Evolutionary conservation across 1,284 basidiomycete species (phyloP), one percentile per base, ranked within the genome.

Genomic region (Boletellus deceptivus): DNA sequence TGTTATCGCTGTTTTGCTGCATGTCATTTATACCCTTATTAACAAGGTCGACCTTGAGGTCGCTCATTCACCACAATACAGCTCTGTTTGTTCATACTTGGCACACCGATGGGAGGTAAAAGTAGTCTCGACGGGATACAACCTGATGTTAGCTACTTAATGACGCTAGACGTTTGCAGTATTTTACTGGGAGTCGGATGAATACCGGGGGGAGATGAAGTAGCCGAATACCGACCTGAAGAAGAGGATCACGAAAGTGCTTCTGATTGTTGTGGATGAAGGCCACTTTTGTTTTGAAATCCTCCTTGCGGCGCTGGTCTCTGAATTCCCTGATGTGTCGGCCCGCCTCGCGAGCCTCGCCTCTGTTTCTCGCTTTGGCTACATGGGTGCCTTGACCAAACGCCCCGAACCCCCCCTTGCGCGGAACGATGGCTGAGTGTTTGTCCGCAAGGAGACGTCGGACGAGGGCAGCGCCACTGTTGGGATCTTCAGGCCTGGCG

Each of bases 331-430:
- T 78, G 1, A 93, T 82, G 70, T 97, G 93, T 48, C 91, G 79
- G 39, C 88, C 93, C 14, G 96, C 97, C 72, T 98, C 91, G 53
- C 81, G 81, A 3, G 97, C 97, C 72, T 99, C 95, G 3, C 97
- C 97, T 13, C 82, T 80, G 73, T 98, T 98, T 42, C 93, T 79
- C n/a, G 92, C 94, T 68, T 89, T 92, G 55, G 97, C 80, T 11
- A 93, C 85, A 37, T 93, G 81, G 11, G 82, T 84, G 3, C 92
- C 93, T 9, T 71, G 71, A 3, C 93, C 93, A 63, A 78, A 93
- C 3, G 90, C 91, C 24, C 93, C 93, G 55, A 84, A 91, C 2
- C 89, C 93, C 44, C 91, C 93, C 59, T 80, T 87, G n/a, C 82
- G 73, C 0, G 94, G 91, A 1, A 97, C 85, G 29, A 97, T 75